Evolutionary conservation across 2,329 filamentous ascomycete genomes (phyloP), one percentile per base, ranked within the genome.

Genomic region (Zelopaecilomyces penicillatus): DNA sequence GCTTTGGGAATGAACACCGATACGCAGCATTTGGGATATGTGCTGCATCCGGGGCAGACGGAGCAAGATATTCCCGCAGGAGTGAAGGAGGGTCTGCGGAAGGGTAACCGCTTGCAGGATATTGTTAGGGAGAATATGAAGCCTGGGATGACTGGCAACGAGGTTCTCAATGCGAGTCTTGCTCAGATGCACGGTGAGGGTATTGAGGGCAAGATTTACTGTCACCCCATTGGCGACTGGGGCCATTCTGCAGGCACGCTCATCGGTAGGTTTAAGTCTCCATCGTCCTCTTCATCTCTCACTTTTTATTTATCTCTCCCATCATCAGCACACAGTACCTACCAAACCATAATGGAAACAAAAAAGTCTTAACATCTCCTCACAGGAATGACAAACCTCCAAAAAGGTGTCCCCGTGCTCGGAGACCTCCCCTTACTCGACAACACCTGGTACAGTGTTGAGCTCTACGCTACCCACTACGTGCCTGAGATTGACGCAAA

Each of bases 141-240:
- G 38, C 58, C 69, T 31, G 70, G 71, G 2, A 51, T 52, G 50
- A 66, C 64, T 2, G 71, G 71, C 4, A 71, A 74, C 43, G 62
- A 66, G 33, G 70, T 75, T 34, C 56, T 75, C 27, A 59, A 58
- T 37, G 60, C 56, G 0, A 58, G 60, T 3, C 58, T 64, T 35
- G 50, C 57, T 9, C 62, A 70, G 47, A 74, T 74, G 66, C 52
- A 53, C 8, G 50, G 46, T 4, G 68, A 72, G 48, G 67, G 65
- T 0, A 69, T 74, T 33, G 52, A 66, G 43, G 72, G 71, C 7
- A 70, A 62, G 52, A 65, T 75, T 5, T 75, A 75, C 52, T 69
- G 62, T 34, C 71, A 75, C 44, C 63, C 71, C 1, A 71, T 73
- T 10, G 71, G 71, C 8, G 71, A 75, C 56, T 74, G 69, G 65